Base-by-base conservation (phyloP, 192 early-diverging fungal genomes). In the Backusella tarrabulga region DNA sequence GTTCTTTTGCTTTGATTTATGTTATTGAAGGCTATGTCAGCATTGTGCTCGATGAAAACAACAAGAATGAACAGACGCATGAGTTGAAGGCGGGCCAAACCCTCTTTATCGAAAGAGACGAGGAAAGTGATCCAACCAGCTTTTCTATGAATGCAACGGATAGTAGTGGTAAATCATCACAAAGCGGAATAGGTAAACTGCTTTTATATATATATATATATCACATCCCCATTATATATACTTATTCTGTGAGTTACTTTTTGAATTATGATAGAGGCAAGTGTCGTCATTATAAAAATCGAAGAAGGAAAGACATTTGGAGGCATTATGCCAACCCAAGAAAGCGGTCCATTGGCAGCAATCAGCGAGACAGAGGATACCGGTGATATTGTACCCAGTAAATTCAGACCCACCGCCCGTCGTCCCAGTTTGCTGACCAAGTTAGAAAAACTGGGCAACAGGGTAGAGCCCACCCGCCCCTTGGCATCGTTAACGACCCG, bases 1-100 rank as follows among this genome's bases (percentile, higher is more conserved):
- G 85, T 5, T 75, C 88, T 1, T 83, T 85, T 56, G 81, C 86
- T 15, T 83, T 91, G 50, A 75, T 91, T 11, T 87, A 91, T 80
- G 87, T 91, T n/a, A 82, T 91, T 42, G 83, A 78, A 17, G 90
- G 90, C 19, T 44, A 52, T 52, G 56, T 73, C 3, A 34, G 68
- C 4, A 66, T 81, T 5, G 6, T 17, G 19, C 44, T 81, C 19
- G 80, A 79, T 60, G 79, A 74, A 15, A 36, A 77, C 23, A 77
- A 67, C 41, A 74, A 46, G 6, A n/a, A 71, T 50, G 77, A 79
- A 29, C 46, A 35, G 9, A 52, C 73, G 7, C 74, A 80, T 36
- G 38, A 50, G 12, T 70, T 91, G 1, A 44, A 42, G 15, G 35
- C 63, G 7, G 87, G 88, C 9, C 73, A 89, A 35, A 90, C 89